A percentile compares a stretch with the other conserved stretches of the same genome.
These are phyloP conservation scores for Nannochloropsis salina DNA, from an alignment of 108 stramenopile species.

Conservation along the genomic window DNA sequence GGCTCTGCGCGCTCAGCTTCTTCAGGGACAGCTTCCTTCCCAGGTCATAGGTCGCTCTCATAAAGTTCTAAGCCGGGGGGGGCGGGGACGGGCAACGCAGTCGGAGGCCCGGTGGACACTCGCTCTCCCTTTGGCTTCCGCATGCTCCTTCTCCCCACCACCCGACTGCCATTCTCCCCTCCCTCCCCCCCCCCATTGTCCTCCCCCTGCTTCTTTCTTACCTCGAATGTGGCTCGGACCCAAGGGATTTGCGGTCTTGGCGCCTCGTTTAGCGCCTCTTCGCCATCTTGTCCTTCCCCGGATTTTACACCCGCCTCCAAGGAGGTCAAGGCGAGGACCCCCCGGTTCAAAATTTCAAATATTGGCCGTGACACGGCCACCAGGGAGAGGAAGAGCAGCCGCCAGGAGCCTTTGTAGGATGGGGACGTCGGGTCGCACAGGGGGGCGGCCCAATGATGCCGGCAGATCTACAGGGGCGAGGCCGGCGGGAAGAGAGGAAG, in stretches of 20 bases:
- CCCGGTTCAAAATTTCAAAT: not conserved
- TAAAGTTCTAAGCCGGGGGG: not conserved
- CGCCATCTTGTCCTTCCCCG: no score
- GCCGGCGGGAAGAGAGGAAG: no score
- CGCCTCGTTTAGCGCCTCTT: no score
- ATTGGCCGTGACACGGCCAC: not conserved
- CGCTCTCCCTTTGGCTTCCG: not conserved
- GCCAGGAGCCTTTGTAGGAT: not conserved
- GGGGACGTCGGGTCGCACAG: not conserved
- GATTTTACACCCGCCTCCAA: no score
- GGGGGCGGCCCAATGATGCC: not conserved
- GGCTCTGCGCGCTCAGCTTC: not conserved
- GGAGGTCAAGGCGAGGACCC: not conserved
- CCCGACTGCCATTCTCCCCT: not conserved
- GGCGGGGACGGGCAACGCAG: not conserved
- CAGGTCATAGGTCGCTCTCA: conserved; percentile 5
- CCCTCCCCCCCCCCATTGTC: not conserved
- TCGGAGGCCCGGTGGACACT: not conserved
- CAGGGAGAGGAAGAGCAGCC: not conserved
- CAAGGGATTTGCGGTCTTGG: no score
- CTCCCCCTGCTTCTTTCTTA: not conserved
- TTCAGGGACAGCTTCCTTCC: not conserved
- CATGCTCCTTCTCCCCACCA: not conserved
- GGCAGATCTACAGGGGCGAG: not conserved
- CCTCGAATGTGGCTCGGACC: no score